phyloP scores from a whole-genome alignment of 1,284 basidiomycete species.

The Hymenochaete sp. region DNA sequence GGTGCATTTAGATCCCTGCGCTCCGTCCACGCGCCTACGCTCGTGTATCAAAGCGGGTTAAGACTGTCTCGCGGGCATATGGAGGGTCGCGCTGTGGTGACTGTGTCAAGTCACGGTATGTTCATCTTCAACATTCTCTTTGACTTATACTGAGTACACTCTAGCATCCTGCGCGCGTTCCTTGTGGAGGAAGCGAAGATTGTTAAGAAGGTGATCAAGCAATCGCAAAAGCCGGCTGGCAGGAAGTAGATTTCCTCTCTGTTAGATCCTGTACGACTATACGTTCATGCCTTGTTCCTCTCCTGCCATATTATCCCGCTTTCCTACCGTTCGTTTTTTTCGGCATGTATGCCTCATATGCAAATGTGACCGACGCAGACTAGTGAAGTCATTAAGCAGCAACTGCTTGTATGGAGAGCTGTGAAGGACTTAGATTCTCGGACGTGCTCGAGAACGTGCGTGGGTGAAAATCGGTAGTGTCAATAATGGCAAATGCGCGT shows the following conservation, averaged over 20 bases:
- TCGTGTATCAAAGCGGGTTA: slow-evolving; percentile 89
- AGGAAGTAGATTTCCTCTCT: slow-evolving; percentile 20
- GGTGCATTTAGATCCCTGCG: slow-evolving; percentile 63
- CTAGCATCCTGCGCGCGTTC: slow-evolving; percentile 97
- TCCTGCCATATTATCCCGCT: too few relatives aligned
- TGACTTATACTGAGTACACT: slow-evolving; percentile 4
- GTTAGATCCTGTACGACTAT: too few relatives aligned
- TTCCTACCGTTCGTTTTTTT: not conserved
- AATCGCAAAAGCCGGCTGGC: slow-evolving; percentile 45
- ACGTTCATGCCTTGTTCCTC: too few relatives aligned
- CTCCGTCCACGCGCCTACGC: slow-evolving; percentile 91
- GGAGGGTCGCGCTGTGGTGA: slow-evolving; percentile 91
- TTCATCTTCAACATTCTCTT: slow-evolving; percentile 18
- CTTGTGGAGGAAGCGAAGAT: slow-evolving; percentile 99
- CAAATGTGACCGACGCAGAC: not conserved
- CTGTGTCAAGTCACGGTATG: slow-evolving; percentile 86
- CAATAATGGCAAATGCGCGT: too few relatives aligned
- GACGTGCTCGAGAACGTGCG: too few relatives aligned
- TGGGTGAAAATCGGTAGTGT: too few relatives aligned
- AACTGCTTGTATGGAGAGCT: too few relatives aligned
- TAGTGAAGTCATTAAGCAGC: too few relatives aligned
- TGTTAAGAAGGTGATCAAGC: slow-evolving; percentile 99
- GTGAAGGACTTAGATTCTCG: too few relatives aligned
- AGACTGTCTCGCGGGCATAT: slow-evolving; percentile 90
- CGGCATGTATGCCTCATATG: not conserved